These are phyloP conservation scores for Penicillium rolfsii DNA, from an alignment of 2,329 filamentous ascomycete genomes.

Conservation along the genomic window DNA sequence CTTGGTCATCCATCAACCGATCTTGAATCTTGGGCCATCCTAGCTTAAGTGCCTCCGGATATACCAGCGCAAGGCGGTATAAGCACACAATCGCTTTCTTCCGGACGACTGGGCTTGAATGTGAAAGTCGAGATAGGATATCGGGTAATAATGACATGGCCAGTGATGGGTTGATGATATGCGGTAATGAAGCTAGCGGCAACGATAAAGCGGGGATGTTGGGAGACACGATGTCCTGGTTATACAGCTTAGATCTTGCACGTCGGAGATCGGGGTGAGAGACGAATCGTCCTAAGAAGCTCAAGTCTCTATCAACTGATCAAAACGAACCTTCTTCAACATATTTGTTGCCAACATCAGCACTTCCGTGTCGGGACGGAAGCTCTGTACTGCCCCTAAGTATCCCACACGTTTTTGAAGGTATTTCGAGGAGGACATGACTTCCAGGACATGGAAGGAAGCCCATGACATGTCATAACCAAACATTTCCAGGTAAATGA, in stretches of 20 bases:
- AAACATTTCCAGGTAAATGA: conserved; percentile 98
- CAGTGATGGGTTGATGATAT: conserved; percentile 89
- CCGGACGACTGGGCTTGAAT: conserved; percentile 80
- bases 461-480: conserved; percentile 99
- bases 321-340: conserved; percentile 74
- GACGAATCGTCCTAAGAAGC: neutral
- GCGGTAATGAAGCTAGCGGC: conserved; percentile 86
- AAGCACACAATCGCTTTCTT: conserved; percentile 97
- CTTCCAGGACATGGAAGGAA: conserved; percentile 95
- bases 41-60: conserved; percentile 86
- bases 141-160: conserved; percentile 88
- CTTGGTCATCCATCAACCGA: conserved; percentile 81
- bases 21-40: conserved; percentile 99
- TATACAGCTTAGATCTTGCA: conserved; percentile 19
- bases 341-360: conserved; percentile 97
- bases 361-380: conserved; percentile 92
- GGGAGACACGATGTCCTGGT: conserved; percentile 63
- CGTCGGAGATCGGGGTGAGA: neutral
- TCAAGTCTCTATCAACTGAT: neutral
- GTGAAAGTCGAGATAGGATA: conserved; percentile 79
- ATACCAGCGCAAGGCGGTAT: conserved; percentile 92
- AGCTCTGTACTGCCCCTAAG: conserved; percentile 92
- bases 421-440: conserved; percentile 96
- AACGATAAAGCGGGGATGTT: conserved; percentile 77
- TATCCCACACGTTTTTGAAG: conserved; percentile 95